A percentile compares a stretch with the other conserved stretches of the same genome.
These are phyloP conservation scores for Sedum album DNA, from an alignment of 164 flowering plant genomes.

Conservation along the genomic window DNA sequence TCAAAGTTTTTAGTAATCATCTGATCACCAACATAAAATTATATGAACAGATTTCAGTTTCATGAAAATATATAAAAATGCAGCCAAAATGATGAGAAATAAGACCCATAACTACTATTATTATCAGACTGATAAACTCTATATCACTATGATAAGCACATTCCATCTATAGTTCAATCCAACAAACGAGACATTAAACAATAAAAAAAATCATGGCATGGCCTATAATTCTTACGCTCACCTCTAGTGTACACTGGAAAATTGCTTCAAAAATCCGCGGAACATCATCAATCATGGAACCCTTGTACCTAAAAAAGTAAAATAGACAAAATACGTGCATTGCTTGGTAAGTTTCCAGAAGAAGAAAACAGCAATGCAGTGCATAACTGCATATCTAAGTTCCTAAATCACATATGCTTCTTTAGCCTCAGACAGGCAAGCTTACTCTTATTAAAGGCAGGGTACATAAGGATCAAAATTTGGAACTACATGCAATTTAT, in stretches of 20 bases:
- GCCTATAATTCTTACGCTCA: constrained; percentile 14
- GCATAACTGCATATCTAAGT: not conserved
- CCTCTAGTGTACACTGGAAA: constrained; percentile 95
- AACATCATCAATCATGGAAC: constrained; percentile 87
- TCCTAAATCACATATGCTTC: no score
- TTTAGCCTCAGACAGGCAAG: no score
- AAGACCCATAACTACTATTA: not conserved
- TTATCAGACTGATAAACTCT: no score
- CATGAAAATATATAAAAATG: not conserved
- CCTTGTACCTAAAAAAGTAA: constrained; percentile 47
- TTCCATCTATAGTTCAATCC: not conserved
- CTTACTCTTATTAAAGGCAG: no score
- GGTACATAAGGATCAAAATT: no score
- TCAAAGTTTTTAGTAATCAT: constrained; percentile 98
- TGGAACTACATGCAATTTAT: not conserved
- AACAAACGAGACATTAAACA: not conserved
- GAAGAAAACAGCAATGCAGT: not conserved
- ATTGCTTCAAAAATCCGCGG: constrained; percentile 96
- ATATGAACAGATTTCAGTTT: no score
- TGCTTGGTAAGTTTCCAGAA: not conserved
- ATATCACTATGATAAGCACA: not conserved
- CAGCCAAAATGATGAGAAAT: not conserved
- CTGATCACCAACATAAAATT: no score
- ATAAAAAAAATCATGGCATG: not conserved
- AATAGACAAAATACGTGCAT: not conserved